Evolutionary conservation across 106 monocot genomes (phyloP), one percentile per base, ranked within the genome.

Genomic region (Dendrobium chrysotoxum): DNA sequence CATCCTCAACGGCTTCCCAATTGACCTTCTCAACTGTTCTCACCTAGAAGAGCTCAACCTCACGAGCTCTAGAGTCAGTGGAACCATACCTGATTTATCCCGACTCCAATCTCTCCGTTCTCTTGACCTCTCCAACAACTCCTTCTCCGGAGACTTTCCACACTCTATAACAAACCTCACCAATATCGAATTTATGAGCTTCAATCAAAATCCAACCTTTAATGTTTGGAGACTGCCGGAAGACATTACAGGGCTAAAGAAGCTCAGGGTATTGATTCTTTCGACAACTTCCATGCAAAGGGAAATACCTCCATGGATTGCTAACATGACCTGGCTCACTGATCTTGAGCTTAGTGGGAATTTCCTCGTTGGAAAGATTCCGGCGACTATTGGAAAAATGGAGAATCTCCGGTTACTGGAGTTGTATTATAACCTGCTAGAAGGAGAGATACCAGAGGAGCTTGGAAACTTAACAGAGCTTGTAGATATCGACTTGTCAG

Each of bases 341-440:
- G 92, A 95, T 83, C 92, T 95, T 50, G 92, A 98, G 58, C 53
- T 95, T 26, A 77, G 87, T 42, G 98, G 94, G n/a, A 98, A 98
- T 71, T 77, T 54, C 42, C 91, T 92, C 72, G 74, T 54, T 18
- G 98, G 98, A 23, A 72, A 28, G 72, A 98, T 98, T 81, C 98
- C 98, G 23, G 61, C 88, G 9, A 80, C 88, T 0, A 71, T 98
- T 0, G 98, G 92, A 0, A 88, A 78, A 77, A 91, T 98, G 42
- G n/a, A 77, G 4, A 95, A 93, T 40, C 83, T 98, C 61, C 80
- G 76, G 76, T 75, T 88, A 7, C 83, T 98, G 13, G 98, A 98
- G 61, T 85, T 98, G 41, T 98, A 98, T 84, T 98, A 98, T 80
- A 98, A 98, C 84, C 15, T 57, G 7, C 83, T 95, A 1, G 81